These are phyloP conservation scores for Taxillus chinensis DNA, from an alignment of 164 flowering plant species.

Conservation along the genomic window DNA sequence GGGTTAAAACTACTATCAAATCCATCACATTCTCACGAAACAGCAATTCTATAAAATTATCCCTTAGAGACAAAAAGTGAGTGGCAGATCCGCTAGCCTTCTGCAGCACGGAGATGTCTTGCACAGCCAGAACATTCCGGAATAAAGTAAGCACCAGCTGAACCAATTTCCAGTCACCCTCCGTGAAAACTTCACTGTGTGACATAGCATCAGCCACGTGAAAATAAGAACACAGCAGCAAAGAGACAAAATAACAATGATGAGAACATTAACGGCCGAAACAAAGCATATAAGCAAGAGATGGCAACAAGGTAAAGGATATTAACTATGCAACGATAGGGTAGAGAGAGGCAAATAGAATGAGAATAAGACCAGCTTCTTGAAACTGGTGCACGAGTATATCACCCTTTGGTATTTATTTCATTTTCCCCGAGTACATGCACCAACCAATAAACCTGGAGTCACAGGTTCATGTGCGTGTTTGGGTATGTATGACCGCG, in stretches of 20 bases:
- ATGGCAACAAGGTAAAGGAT: neutral
- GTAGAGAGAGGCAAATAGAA: too few relatives aligned
- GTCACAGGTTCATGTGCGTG: too few relatives aligned
- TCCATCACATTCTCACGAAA: constrained; percentile 89
- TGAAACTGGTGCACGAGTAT: too few relatives aligned
- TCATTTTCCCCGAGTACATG: too few relatives aligned
- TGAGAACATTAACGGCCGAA: neutral
- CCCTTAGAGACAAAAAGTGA: constrained; percentile 53
- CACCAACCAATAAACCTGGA: too few relatives aligned
- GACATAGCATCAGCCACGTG: constrained; percentile 1
- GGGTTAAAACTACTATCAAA: constrained; percentile 58
- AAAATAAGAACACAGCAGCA: neutral
- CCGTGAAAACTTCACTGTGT: constrained; percentile 63
- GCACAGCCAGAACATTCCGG: constrained; percentile 76
- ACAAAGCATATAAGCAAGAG: neutral
- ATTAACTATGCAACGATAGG: neutral
- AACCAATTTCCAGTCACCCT: constrained; percentile 96
- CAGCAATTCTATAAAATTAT: constrained; percentile 65
- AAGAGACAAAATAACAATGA: neutral
- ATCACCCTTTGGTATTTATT: too few relatives aligned
- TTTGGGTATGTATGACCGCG: too few relatives aligned
- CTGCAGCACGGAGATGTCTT: constrained; percentile 65
- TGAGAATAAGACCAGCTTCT: too few relatives aligned
- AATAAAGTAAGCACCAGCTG: constrained; percentile 88
- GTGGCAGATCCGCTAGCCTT: constrained; percentile 58